Base-by-base conservation (phyloP, 108 stramenopile species). In the Discostella pseudostelligera region DNA sequence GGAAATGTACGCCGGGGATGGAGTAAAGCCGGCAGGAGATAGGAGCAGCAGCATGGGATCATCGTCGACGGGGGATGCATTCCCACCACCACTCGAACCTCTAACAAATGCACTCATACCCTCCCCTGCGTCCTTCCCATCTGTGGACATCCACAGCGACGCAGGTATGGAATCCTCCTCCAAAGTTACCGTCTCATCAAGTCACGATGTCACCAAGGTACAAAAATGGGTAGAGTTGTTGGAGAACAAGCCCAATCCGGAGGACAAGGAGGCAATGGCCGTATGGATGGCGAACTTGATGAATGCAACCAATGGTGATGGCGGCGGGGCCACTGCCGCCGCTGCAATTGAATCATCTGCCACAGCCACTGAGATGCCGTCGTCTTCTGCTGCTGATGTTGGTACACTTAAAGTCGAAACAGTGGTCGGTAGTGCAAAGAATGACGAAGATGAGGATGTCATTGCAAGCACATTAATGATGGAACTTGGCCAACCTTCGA, bases 271-370 rank as follows among this genome's bases (percentile, higher is more conserved):
- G 39, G 69, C 75, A 14, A 71, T 76, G 75, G 64, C 75, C 7
- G 47, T 65, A 21, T 76, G 75, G 75, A 72, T 76, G 75, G 14
- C 71, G 57, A 71, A 66, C 36, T 35, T 76, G 44, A 71, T 76
- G 57, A 58, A 65, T 66, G 55, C 65, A 26, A 65, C 65, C 37
- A 55, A 65, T 4, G 45, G 32, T 35, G 6, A 16, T 17, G 29
- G 1, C 0, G 53, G 32, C 0, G 53, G 13, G 4, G 53, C 32
- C 26, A 28, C 12, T 0, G 17, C 54, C 12, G 25, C 19, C 17
- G n/a, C 40, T 0, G 44, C 39, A 28, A 24, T 39, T 32, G 39
- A 19, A 21, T 47, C 56, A 0, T 21, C 65, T 26, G n/a, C 10
- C 21, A 40, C 53, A 9, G 19, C 56, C 28, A 5, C 32, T 32